Evolutionary conservation across 345 rosid species (phyloP).

Genomic region (Pistacia atlantica): DNA sequence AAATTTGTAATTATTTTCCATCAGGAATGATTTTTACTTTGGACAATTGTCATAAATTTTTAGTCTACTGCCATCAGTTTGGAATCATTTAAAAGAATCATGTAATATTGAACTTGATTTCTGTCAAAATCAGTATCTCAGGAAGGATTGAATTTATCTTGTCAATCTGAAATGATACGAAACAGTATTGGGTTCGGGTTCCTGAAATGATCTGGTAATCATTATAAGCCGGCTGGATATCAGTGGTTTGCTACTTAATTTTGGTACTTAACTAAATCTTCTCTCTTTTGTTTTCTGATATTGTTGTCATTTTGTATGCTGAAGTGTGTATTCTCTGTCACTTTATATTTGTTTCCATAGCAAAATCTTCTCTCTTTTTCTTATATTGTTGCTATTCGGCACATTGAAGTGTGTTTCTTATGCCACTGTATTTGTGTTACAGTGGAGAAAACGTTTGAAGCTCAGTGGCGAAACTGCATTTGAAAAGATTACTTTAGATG

Average conservation of each 20-base stretch:
- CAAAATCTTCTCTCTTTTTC: not conserved
- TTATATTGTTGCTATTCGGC: not conserved
- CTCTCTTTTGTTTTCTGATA: not conserved
- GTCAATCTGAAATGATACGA: not conserved
- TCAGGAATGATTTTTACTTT: not conserved
- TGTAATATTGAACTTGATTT: too few relatives aligned
- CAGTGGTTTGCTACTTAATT: not conserved
- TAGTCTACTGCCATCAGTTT: not conserved
- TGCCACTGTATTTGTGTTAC: constrained; percentile 22
- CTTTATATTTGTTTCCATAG: too few relatives aligned
- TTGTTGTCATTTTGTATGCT: too few relatives aligned
- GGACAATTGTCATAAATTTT: not conserved
- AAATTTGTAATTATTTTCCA: not conserved
- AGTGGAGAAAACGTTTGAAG: constrained; percentile 99
- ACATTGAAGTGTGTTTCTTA: not conserved
- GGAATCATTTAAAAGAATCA: too few relatives aligned
- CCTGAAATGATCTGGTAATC: not conserved
- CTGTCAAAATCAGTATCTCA: too few relatives aligned
- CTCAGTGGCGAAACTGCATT: constrained; percentile 95
- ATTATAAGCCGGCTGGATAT: not conserved
- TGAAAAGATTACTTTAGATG: constrained; percentile 92
- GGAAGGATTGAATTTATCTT: too few relatives aligned
- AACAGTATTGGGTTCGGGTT: not conserved
- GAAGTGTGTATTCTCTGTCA: too few relatives aligned
- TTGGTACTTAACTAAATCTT: too few relatives aligned